A percentile compares a stretch with the other conserved stretches of the same genome.
phyloP scores from a whole-genome alignment of 805 yeast genomes.

The Debaryomyces prosopidis region DNA sequence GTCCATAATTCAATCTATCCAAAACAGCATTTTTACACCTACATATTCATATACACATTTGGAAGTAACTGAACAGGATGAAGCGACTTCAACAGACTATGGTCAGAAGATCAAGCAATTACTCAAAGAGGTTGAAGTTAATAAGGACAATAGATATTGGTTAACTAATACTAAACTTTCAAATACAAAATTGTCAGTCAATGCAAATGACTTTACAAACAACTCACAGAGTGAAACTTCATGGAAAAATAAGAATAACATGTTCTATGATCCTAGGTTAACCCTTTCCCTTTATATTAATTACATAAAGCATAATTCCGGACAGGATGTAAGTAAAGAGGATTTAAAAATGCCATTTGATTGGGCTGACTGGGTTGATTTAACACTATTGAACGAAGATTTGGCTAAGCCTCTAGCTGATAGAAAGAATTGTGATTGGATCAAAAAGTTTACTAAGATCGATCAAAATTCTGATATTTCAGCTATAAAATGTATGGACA shows the following conservation, averaged over 20 bases:
- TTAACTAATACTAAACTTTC: conserved; percentile 20
- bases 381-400: conserved; percentile 15
- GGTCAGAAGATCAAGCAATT: conserved; percentile 9
- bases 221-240: conserved; percentile 13
- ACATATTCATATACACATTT: conserved; percentile 5
- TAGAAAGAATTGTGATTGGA: conserved; percentile 17
- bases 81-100: conserved; percentile 10
- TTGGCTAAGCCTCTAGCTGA: conserved; percentile 10
- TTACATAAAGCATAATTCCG: conserved; percentile 8
- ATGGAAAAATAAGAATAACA: conserved; percentile 11
- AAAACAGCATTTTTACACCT: not conserved
- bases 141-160: conserved; percentile 23
- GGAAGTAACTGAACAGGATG: conserved; percentile 1
- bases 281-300: conserved; percentile 20
- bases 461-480: conserved; percentile 8
- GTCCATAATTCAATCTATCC: not conserved
- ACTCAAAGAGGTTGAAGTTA: conserved; percentile 15
- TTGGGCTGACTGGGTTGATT: conserved; percentile 32
- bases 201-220: conserved; percentile 14
- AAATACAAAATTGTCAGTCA: conserved; percentile 12
- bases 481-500: conserved; percentile 17
- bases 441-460: conserved; percentile 10
- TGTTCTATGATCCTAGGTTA: conserved; percentile 22
- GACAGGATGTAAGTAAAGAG: conserved; percentile 1
- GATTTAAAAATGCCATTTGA: conserved; percentile 23